Base-by-base conservation (phyloP, 441 rosid genomes). In the Iberis amara region DNA sequence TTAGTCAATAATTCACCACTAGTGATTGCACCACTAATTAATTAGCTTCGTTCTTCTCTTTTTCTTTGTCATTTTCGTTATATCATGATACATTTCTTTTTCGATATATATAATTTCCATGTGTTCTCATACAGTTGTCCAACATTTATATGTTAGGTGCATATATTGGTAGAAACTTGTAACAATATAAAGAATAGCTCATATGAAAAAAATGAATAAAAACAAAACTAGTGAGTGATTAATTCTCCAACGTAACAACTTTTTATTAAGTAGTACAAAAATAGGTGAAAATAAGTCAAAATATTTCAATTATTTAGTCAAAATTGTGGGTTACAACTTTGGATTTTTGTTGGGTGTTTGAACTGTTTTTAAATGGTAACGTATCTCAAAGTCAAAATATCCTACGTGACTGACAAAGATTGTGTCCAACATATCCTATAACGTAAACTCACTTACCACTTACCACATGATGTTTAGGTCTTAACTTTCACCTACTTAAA, bases 161-260 rank as follows among this genome's bases (percentile, higher is more conserved):
- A 55, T 23, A 47, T 55, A 32, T 47, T 30, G 31, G 55, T 62
- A 39, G 49, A 54, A 39, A 55, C 14, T 26, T 18, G 3, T 18
- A 18, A 18, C 21, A 18, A 18, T 18, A 18, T 18, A 18, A 18
- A 18, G 3, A 18, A 3, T 18, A 18, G 21, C 21, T 18, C 21
- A 18, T 18, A 18, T n/a, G n/a, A n/a, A n/a, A 31, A 47, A 46
- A 54, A 9, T 11, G 10, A 26, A 21, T 45, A 26, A 40, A 39
- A 26, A 4, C 11, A 14, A 48, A 55, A 9, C 11, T 41, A 31
- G 47, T 36, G 64, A 64, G 58, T 37, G 62, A 56, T 36, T 50
- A 62, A 57, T 57, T 42, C 52, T 30, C 24, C 41, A 57, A 13
- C 39, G 3, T 55, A 65, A 45, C 64, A 44, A 52, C 64, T 51